Evolutionary conservation across 495 filamentous ascomycete genomes (phyloP), one percentile per base, ranked within the genome.

Genomic region (Pseudoneurospora amorphoporcata): DNA sequence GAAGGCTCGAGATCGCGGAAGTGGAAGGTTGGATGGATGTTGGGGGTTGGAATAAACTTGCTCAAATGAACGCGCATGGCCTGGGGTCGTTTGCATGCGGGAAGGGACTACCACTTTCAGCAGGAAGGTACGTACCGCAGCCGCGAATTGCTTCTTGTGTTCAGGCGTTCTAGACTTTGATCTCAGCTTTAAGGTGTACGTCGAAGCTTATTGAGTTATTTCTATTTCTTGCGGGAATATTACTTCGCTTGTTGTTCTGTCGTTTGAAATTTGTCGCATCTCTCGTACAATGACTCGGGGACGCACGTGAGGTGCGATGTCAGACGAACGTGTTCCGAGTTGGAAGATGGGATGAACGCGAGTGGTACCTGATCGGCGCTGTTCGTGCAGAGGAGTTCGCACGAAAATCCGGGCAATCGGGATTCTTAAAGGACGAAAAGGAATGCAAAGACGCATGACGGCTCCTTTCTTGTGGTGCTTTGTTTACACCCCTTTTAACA

Each of bases 51-150:
- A 38, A 58, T 38, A 35, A 73, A 71, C 47, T 71, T 73, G 72
- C 72, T 73, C 72, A 73, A 73, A 73, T 71, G 72, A 53, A 53
- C 72, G 69, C 72, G 68, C 42, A 19, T 39, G 19, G 19, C 10
- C 39, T 65, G 47, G 47, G 8, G 35, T 35, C 35, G 19, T 39
- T 42, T 32, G 53, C 29, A 65, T 65, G 53, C 29, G 16, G 53
- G 53, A 32, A 65, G 53, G 53, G 53, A 61, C 29, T 12, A 61
- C 23, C 39, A 40, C n/a, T 3, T 8, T 45, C n/a, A 37, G 35
- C n/a, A 19, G n/a, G 43, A 23, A 23, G 45, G 45, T 53, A 53
- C n/a, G 19, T 53, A 23, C 45, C 45, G 19, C 45, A 19, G 45
- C 5, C 9, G 8, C 2, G 45, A 3, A 53, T 5, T 12, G 45